Evolutionary conservation across 331 rosid genomes (phyloP).

Genomic region (Quercus tomentella): DNA sequence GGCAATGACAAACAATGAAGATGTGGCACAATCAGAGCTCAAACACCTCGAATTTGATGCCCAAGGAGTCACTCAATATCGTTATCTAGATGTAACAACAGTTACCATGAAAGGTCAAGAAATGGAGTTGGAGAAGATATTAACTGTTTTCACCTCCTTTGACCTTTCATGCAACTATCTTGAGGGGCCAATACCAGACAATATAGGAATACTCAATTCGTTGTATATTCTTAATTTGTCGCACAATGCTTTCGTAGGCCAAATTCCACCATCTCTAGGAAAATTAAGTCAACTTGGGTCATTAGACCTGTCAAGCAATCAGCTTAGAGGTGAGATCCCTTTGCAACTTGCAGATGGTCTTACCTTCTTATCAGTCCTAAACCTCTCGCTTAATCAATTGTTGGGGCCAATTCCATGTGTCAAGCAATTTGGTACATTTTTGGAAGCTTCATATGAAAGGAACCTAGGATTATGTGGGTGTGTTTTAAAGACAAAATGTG

Average conservation of each 20-base stretch:
- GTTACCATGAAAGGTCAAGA: conserved; percentile 46
- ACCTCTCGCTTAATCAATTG: conserved; percentile 50
- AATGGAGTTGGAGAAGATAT: conserved; percentile 41
- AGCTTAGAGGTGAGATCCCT: conserved; percentile 53
- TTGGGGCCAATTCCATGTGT: too few relatives aligned
- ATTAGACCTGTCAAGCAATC: conserved; percentile 57
- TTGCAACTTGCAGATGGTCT: conserved; percentile 9
- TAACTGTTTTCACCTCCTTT: conserved; percentile 51
- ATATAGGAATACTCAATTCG: conserved; percentile 36
- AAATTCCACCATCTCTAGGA: conserved; percentile 50
- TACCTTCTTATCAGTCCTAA: conserved; percentile 43
- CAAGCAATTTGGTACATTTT: too few relatives aligned
- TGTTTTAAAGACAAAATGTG: conserved; percentile 23
- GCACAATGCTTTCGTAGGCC: conserved; percentile 39
- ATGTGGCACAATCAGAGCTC: too few relatives aligned
- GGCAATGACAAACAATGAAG: too few relatives aligned
- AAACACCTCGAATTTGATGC: too few relatives aligned
- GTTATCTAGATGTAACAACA: conserved; percentile 52
- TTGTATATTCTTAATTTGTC: conserved; percentile 66
- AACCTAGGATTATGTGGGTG: conserved; percentile 54
- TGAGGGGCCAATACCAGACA: conserved; percentile 45
- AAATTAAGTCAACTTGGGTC: conserved; percentile 52
- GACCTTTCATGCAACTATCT: conserved; percentile 59
- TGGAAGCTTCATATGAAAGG: conserved; percentile 18
- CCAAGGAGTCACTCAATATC: neutral